Percentiles rank a stretch among this genome's conserved stretches.
These are phyloP conservation scores for Phoenix roebelenii DNA, from an alignment of 176 grass and related monocot genomes.

Conservation along the genomic window DNA sequence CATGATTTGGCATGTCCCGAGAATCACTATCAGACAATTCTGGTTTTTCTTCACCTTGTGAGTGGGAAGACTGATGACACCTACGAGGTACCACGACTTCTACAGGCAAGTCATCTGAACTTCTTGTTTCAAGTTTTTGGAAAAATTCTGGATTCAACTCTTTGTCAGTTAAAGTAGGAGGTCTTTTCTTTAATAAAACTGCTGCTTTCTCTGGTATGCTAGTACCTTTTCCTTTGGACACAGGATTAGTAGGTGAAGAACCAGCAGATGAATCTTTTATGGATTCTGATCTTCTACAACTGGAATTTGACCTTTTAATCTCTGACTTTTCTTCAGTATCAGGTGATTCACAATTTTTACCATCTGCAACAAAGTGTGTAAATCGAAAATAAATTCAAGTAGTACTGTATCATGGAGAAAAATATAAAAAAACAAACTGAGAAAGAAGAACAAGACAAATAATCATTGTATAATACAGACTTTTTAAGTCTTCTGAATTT, in stretches of 20 bases:
- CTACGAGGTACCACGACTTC: constrained; percentile 75
- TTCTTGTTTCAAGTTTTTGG: constrained; percentile 82
- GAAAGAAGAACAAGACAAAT: not conserved
- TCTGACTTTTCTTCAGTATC: constrained; percentile 55
- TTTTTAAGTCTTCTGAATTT: constrained; percentile 34
- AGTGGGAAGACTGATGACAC: constrained; percentile 37
- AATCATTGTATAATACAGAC: not conserved
- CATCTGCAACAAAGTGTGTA: constrained; percentile 29
- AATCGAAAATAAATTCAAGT: not conserved
- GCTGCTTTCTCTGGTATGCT: constrained; percentile 75
- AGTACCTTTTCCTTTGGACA: constrained; percentile 35
- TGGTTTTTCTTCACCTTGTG: constrained; percentile 42
- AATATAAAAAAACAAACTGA: not conserved
- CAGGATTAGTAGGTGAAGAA: constrained; percentile 54
- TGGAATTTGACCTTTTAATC: constrained; percentile 18
- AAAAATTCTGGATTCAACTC: constrained; percentile 91
- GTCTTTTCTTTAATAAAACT: constrained; percentile 73
- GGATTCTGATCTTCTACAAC: constrained; percentile 37
- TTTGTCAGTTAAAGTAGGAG: constrained; percentile 56
- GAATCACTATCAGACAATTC: constrained; percentile 46
- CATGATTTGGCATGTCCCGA: constrained; percentile 33
- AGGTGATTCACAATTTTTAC: constrained; percentile 42
- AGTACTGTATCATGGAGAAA: too few species aligned
- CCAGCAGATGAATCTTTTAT: constrained; percentile 28
- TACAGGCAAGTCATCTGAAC: constrained; percentile 55